A percentile compares a stretch with the other conserved stretches of the same genome.
Conservation (phyloP, 345 rosid genomes). For the Eucalyptus erythrocorys region DNA sequence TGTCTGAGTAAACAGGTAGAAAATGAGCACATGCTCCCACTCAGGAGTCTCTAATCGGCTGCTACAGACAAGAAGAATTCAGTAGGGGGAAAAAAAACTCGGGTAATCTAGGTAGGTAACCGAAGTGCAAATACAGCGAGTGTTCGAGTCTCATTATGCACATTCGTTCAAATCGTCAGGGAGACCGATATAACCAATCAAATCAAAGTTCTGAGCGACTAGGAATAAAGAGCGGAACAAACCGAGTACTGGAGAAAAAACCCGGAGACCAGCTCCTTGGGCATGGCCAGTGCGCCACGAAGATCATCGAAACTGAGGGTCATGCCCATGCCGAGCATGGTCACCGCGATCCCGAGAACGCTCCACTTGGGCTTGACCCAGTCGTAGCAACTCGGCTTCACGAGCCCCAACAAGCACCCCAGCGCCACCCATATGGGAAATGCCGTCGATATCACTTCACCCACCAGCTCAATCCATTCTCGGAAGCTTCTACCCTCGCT, state of each 20-base stretch:
- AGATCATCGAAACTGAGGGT: constrained; percentile 85
- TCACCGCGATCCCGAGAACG: constrained; percentile 50
- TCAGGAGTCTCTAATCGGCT: neutral
- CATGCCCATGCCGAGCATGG: constrained; percentile 97
- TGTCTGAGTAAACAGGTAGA: neutral
- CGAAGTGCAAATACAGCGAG: neutral
- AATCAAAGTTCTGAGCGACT: neutral
- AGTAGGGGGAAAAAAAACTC: neutral
- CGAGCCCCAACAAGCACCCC: constrained; percentile 64
- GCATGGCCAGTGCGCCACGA: constrained; percentile 72
- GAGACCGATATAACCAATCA: neutral
- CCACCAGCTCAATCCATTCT: constrained; percentile 49
- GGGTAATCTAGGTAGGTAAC: neutral
- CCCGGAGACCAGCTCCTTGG: constrained; percentile 65
- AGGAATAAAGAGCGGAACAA: neutral
- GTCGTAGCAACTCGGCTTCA: constrained; percentile 48
- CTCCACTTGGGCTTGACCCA: constrained; percentile 78
- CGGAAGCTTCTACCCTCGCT: constrained; percentile 22
- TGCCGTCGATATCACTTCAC: constrained; percentile 62
- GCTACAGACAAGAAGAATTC: neutral
- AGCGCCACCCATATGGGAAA: constrained; percentile 85
- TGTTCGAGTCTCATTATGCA: neutral
- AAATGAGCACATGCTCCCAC: neutral
- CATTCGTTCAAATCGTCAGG: neutral
- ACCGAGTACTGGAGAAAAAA: constrained; percentile 86